Evolutionary conservation across 192 early-diverging fungal species (phyloP), one percentile per base, ranked within the genome.

Genomic region (Backusella tarrabulga): DNA sequence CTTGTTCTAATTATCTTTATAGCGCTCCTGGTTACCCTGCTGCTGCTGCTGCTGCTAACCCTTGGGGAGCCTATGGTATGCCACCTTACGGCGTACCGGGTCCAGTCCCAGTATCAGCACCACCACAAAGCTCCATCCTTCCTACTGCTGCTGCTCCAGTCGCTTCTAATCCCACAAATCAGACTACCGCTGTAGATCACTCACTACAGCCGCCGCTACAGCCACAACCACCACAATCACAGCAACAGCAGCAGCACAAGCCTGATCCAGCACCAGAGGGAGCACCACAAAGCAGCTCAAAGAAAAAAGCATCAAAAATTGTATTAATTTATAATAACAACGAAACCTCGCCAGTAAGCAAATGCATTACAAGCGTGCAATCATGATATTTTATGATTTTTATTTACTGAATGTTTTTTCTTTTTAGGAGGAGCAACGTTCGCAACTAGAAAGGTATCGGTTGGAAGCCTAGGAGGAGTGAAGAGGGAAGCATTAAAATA

Each of bases 321-420:
- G 74, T 86, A 35, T 71, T 87, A 23, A 73, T 89, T 41, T 86
- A 87, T 34, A 79, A 79, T 32, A 78, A 89, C 54, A 84, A 83
- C 34, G 86, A 87, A 69, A 73, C 87, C 3, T 89, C 88, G 67
- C 81, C 85, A 80, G 88, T 89, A 85, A 79, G 83, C 8, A 26
- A 9, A 67, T 67, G 19, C 19, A 34, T 42, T 9, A 3, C 0
- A 36, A 42, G 7, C 15, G 9, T 77, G 52, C 40, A 11, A 17
- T 34, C 14, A 26, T 77, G 17, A 6, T 42, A 8, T 60, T 77
- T 12, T 67, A 35, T 40, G 34, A 3, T 44, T 54, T 78, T 21
- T 56, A 6, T 21, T n/a, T 21, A 52, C n/a, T 21, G n/a, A 0
- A 17, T 60, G 1, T 14, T 23, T 12, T 60, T 9, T 60, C 0